phyloP scores from a whole-genome alignment of 306 rosid genomes.

The Pterocarpus macrocarpus region DNA sequence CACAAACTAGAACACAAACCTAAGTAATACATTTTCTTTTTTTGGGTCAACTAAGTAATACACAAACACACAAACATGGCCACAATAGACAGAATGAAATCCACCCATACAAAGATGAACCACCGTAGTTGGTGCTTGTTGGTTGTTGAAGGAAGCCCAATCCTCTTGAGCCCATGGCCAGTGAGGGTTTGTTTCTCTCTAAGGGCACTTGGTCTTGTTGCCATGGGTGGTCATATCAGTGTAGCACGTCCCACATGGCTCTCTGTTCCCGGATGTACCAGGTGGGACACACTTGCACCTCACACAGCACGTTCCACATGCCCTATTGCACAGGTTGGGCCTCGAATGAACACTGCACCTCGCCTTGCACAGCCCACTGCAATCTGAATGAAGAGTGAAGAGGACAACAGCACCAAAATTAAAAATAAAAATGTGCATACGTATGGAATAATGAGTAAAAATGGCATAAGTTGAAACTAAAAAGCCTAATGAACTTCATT shows the following conservation, averaged over 20 bases:
- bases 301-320: constrained; percentile 71
- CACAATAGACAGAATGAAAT: too few species aligned
- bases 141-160: background rate
- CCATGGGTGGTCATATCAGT: constrained; percentile 74
- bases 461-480: too few species aligned
- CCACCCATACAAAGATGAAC: too few species aligned
- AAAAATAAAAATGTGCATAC: too few species aligned
- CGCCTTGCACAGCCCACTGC: constrained; percentile 58
- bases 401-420: too few species aligned
- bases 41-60: too few species aligned
- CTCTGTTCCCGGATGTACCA: constrained; percentile 77
- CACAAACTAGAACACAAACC: too few species aligned
- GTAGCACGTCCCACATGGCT: constrained; percentile 72
- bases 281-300: constrained; percentile 86
- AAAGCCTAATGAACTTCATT: too few species aligned
- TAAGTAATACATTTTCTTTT: too few species aligned
- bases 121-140: too few species aligned
- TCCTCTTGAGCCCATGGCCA: background rate
- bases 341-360: constrained; percentile 65
- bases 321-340: constrained; percentile 66
- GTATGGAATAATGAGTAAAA: too few species aligned
- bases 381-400: constrained; percentile 43
- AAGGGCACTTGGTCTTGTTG: constrained; percentile 71
- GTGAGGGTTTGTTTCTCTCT: background rate
- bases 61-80: too few species aligned